Percentiles rank a stretch among this genome's conserved stretches.
These are phyloP conservation scores for Fusarium secorum DNA, from an alignment of 2,329 filamentous ascomycete genomes.

Conservation along the genomic window DNA sequence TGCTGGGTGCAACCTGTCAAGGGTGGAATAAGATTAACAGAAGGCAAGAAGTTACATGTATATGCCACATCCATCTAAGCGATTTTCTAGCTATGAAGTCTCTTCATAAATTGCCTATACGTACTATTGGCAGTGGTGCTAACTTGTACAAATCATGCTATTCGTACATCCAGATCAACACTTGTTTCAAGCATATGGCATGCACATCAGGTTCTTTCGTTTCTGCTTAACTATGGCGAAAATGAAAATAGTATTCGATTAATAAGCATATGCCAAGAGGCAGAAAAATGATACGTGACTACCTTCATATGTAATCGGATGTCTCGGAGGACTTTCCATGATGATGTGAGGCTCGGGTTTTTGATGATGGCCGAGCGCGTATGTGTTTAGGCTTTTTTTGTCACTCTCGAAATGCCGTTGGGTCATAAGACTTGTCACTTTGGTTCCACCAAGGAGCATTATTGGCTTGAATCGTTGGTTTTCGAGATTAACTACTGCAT, in stretches of 20 bases:
- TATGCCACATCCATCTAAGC: background rate
- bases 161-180: background rate
- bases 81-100: no score
- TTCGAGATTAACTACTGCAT: background rate
- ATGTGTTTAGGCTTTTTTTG: conserved; percentile 1
- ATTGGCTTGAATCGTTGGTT: background rate
- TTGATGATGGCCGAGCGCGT: conserved; percentile 6
- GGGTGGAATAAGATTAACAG: background rate
- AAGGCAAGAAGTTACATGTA: background rate
- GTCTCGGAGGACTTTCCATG: background rate
- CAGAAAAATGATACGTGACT: background rate
- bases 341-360: conserved; percentile 1
- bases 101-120: background rate
- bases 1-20: background rate
- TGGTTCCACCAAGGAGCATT: background rate
- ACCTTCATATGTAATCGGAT: background rate
- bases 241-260: background rate
- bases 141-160: background rate
- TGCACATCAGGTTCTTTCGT: background rate
- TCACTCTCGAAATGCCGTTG: background rate
- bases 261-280: background rate
- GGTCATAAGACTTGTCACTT: background rate
- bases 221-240: background rate
- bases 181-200: background rate
- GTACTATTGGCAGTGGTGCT: background rate